Percentiles rank a stretch among this genome's conserved stretches.
phyloP scores from a whole-genome alignment of 2,329 filamentous ascomycete species.

The Botrytis medusae region DNA sequence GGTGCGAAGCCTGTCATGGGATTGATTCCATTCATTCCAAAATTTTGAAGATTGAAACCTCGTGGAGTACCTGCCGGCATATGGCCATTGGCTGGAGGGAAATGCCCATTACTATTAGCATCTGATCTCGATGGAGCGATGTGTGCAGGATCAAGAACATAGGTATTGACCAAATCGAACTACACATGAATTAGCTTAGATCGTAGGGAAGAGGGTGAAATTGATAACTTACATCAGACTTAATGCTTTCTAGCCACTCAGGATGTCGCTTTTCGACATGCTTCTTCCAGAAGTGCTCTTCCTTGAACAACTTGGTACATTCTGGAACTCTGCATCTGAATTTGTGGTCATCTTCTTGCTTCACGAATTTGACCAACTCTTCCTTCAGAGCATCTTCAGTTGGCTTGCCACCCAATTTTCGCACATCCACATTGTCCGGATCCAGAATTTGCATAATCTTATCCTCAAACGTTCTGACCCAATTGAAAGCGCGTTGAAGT shows the following conservation, averaged over 20 bases:
- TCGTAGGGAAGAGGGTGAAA: background rate
- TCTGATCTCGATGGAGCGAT: constrained; percentile 92
- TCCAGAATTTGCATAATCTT: constrained; percentile 92
- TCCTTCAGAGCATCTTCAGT: constrained; percentile 84
- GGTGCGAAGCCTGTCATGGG: constrained; percentile 59
- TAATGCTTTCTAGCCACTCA: constrained; percentile 80
- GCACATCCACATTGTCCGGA: constrained; percentile 80
- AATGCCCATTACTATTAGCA: constrained; percentile 93
- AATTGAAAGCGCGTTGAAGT: constrained; percentile 92
- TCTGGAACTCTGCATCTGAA: constrained; percentile 96
- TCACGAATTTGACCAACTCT: constrained; percentile 82
- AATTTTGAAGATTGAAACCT: constrained; percentile 82
- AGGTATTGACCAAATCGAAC: constrained; percentile 89
- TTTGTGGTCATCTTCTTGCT: constrained; percentile 97
- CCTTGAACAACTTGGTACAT: constrained; percentile 96
- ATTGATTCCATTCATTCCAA: constrained; percentile 58
- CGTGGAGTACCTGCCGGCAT: constrained; percentile 80
- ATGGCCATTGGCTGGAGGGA: constrained; percentile 77
- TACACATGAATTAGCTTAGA: constrained; percentile 46
- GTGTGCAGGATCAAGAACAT: constrained; percentile 90
- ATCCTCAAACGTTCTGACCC: constrained; percentile 98
- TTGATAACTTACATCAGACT: constrained; percentile 71
- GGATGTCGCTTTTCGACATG: constrained; percentile 94
- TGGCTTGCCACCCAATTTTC: constrained; percentile 86
- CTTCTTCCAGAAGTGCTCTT: constrained; percentile 95